Evolutionary conservation across 106 monocot species (phyloP).

Genomic region (Gastrodia elata): DNA sequence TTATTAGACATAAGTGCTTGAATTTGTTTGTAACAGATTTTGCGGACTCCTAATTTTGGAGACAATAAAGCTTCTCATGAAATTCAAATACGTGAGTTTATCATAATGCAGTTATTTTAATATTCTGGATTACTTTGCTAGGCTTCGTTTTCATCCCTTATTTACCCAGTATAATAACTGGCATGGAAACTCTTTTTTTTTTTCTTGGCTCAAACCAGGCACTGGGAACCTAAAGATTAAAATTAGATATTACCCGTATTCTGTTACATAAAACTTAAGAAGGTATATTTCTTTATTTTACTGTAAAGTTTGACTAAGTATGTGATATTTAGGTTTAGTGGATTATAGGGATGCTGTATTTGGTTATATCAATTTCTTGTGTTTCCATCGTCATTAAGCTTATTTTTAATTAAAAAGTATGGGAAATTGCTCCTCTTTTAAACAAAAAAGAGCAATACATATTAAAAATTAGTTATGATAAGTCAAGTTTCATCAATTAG

Average conservation of each 20-base stretch:
- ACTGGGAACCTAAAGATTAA: neutral
- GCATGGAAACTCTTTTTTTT: neutral
- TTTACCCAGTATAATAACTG: neutral
- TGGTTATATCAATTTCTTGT: neutral
- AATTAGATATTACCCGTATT: no score
- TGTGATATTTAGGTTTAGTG: neutral
- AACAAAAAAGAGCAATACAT: no score
- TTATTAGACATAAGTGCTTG: neutral
- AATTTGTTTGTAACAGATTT: constrained; percentile 17
- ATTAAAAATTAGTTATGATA: no score
- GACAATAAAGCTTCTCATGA: constrained; percentile 19
- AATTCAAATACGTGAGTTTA: constrained; percentile 24
- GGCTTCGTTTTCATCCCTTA: neutral
- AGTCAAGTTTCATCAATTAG: no score
- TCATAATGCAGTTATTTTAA: neutral
- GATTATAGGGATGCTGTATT: neutral
- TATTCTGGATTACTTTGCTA: neutral
- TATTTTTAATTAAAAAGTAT: neutral
- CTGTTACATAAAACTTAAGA: neutral
- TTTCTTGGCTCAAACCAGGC: neutral
- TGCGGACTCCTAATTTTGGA: constrained; percentile 21
- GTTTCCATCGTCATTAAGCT: neutral
- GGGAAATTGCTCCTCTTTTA: no score
- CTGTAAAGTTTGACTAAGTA: neutral
- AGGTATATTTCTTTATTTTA: neutral